These are phyloP conservation scores for Closterium sp. DNA, from an alignment of 139 green algal genomes.

Conservation along the genomic window DNA sequence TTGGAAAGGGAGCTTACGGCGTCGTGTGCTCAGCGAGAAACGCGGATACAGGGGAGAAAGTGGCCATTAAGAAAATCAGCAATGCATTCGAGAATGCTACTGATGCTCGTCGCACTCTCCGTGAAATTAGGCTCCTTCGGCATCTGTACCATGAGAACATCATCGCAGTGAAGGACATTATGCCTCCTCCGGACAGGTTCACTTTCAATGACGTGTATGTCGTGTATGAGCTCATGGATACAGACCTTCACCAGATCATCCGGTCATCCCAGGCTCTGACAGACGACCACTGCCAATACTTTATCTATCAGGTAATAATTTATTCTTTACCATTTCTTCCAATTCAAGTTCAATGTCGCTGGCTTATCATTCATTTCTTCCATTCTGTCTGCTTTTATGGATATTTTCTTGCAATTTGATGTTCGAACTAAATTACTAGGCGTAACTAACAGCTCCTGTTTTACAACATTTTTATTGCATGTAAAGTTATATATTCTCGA, in stretches of 20 bases:
- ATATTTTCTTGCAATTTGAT: not conserved
- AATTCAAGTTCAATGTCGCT: not conserved
- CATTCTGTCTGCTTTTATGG: not conserved
- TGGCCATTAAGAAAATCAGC: slow-evolving; percentile 75
- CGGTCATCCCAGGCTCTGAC: slow-evolving; percentile 85
- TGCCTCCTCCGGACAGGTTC: slow-evolving; percentile 60
- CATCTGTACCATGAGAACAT: slow-evolving; percentile 86
- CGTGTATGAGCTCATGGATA: slow-evolving; percentile 99
- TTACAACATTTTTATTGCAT: not conserved
- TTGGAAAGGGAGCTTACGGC: slow-evolving; percentile 97
- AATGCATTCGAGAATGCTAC: slow-evolving; percentile 96
- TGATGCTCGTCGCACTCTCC: slow-evolving; percentile 86
- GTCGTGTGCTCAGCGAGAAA: slow-evolving; percentile 94
- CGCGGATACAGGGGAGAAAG: slow-evolving; percentile 54
- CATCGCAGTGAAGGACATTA: slow-evolving; percentile 75
- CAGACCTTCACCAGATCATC: slow-evolving; percentile 99
- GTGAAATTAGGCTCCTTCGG: slow-evolving; percentile 93
- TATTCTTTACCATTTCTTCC: not conserved
- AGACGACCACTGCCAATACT: slow-evolving; percentile 98
- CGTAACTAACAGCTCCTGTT: not conserved
- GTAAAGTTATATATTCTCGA: not conserved
- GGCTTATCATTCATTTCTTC: not conserved
- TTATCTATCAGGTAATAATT: slow-evolving; percentile 89
- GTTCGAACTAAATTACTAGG: not conserved
- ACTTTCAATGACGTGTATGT: slow-evolving; percentile 95